Evolutionary conservation across 2,329 filamentous ascomycete genomes (phyloP), one percentile per base, ranked within the genome.

Genomic region (Exophiala sp.): DNA sequence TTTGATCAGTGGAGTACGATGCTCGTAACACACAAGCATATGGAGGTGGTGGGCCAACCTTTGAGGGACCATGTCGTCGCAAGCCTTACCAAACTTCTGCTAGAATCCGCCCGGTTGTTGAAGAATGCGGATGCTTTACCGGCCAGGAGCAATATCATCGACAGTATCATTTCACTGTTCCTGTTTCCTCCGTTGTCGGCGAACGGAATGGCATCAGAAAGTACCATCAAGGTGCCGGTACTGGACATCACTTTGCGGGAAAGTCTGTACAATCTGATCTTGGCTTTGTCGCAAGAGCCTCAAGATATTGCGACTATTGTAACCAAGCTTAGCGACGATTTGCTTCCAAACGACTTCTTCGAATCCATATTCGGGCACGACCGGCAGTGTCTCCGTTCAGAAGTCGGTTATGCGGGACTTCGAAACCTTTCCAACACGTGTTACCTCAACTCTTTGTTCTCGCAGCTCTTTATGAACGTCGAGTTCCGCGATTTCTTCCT

Each of bases 401-500:
- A 79, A 1, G 86, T 86, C 55, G 89, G 88, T 16, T 95, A 95
- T 64, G 81, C 86, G n/a, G 93, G 93, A 1, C 69, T 98, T n/a
- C 79, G 79, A 49, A 98, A 98, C 62, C 77, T 96, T 13, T 93
- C 88, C 8, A 95, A 96, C 64, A 97, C 94, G 0, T 98, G 93
- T 68, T 98, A 98, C 65, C 78, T 97, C 64, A 98, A 98, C 65
- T 97, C 93, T 0, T 73, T 98, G 0, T 77, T 97, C 53, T 91
- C 89, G 0, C 93, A 98, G 64, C 79, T 98, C 0, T 98, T 91
- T 72, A 97, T 96, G 88, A 97, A 98, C 64, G 71, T 86, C 13
- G 77, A 81, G 5, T 97, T 98, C 62, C 83, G 93, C 14, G 77
- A 80, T 13, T 95, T 97, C 66, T 86, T 98, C 59, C 75, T 97